phyloP scores from a whole-genome alignment of 2,329 filamentous ascomycete genomes.

The Ploettnerulaceae sp. region DNA sequence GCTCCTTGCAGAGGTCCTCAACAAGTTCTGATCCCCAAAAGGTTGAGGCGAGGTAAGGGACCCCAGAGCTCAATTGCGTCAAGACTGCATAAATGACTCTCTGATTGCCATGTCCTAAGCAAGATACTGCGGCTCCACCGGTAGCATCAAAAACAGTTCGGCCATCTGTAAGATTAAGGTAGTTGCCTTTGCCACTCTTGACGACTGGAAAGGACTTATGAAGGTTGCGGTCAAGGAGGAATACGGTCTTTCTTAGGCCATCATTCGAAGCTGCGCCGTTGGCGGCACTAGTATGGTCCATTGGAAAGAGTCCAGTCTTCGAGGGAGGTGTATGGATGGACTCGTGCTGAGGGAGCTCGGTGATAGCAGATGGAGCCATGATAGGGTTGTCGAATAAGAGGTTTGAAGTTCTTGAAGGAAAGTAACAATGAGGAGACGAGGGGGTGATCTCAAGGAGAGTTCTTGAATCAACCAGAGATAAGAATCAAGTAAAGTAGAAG shows the following conservation, averaged over 20 bases:
- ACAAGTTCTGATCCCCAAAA: slow-evolving; percentile 52
- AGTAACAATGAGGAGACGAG: background rate
- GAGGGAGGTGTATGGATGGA: background rate
- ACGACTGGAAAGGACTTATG: slow-evolving; percentile 30
- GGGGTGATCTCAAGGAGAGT: background rate
- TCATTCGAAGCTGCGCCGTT: slow-evolving; percentile 8
- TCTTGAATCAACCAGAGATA: slow-evolving; percentile 13
- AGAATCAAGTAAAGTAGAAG: slow-evolving; percentile 20
- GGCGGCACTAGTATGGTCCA: slow-evolving; percentile 9
- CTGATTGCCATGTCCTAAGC: slow-evolving; percentile 62
- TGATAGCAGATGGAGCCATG: slow-evolving; percentile 24
- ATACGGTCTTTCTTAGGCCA: slow-evolving; percentile 19
- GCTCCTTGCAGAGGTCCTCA: slow-evolving; percentile 42
- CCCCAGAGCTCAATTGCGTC: slow-evolving; percentile 49
- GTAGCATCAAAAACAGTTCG: slow-evolving; percentile 65
- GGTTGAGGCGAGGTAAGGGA: slow-evolving; percentile 54
- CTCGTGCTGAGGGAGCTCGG: slow-evolving; percentile 9
- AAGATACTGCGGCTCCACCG: slow-evolving; percentile 67
- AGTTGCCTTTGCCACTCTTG: slow-evolving; percentile 26
- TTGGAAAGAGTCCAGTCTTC: slow-evolving; percentile 6
- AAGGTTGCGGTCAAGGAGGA: slow-evolving; percentile 29
- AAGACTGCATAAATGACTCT: slow-evolving; percentile 56
- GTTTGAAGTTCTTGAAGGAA: slow-evolving; percentile 1
- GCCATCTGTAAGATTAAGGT: slow-evolving; percentile 38
- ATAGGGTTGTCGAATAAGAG: too few relatives aligned